Evolutionary conservation across 225 moss, liverwort and hornwort genomes (phyloP), one percentile per base, ranked within the genome.

Genomic region (Sphagnum tenellum): DNA sequence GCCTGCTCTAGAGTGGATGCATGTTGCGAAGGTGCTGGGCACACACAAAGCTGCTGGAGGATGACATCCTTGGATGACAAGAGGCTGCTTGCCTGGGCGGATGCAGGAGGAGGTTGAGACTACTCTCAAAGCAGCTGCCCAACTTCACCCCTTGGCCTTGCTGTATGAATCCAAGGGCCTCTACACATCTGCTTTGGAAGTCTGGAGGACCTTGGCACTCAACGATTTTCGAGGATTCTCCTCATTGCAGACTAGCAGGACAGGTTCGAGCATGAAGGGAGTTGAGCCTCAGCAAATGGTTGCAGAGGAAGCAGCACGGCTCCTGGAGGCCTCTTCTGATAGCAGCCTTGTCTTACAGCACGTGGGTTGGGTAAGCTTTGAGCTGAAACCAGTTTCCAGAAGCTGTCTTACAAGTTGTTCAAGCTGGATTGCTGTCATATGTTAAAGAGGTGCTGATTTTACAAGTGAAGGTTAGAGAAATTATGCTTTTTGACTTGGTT

Each of bases 91-190:
- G 80, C 79, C 78, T 94, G 89, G 89, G 83, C 79, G 74, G 80
- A 69, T 98, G 89, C 96, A 98, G 96, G 96, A 90, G 82, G 96
- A 98, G 83, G 92, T 98, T 65, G 96, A 93, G 78, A 79, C 73
- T 78, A 74, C 86, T 80, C 87, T 98, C 29, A 86, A 82, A 78
- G 76, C 73, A 67, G 88, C 89, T 50, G 90, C 79, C 55, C 96
- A 93, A 79, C 87, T 98, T 61, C 87, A 83, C 63, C 83, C 90
- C 51, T 84, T 98, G 57, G 96, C 96, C 72, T 83, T 93, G 77
- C 71, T 98, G 47, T 93, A 93, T 66, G 89, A 98, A 81, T 85
- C 81, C 71, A 98, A 98, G 63, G 76, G 78, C 73, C 76, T 98
- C 67, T 73, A 72, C 69, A 67, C 75, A 52, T 73, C 74, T 70